Percentiles rank a stretch among this genome's conserved stretches.
phyloP scores from a whole-genome alignment of 225 moss, liverwort and hornwort genomes.

The Marchantia polymorpha region DNA sequence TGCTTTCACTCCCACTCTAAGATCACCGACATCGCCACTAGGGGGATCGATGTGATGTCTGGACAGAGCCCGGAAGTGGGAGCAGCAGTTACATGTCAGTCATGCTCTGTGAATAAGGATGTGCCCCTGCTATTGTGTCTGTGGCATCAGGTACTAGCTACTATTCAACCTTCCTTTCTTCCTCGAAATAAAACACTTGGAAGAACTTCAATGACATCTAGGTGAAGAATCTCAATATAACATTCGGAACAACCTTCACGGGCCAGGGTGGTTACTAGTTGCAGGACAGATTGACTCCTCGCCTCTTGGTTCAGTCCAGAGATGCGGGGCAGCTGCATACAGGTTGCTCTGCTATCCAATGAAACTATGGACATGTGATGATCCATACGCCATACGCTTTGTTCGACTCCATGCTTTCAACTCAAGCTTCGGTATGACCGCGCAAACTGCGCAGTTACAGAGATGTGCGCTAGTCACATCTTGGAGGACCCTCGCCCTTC shows the following conservation, averaged over 20 bases:
- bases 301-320: background rate
- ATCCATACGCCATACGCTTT: background rate
- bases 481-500: background rate
- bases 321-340: background rate
- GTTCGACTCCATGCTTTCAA: slow-evolving; percentile 7
- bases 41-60: slow-evolving; percentile 4
- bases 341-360: slow-evolving; percentile 17
- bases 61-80: background rate
- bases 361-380: background rate
- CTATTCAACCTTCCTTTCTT: slow-evolving; percentile 13
- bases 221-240: slow-evolving; percentile 11
- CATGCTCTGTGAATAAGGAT: slow-evolving; percentile 8
- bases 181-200: slow-evolving; percentile 6
- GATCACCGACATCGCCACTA: slow-evolving; percentile 6
- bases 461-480: background rate
- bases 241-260: slow-evolving; percentile 14
- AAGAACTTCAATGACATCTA: slow-evolving; percentile 13
- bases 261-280: slow-evolving; percentile 7
- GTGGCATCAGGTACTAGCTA: slow-evolving; percentile 8
- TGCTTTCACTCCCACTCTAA: background rate
- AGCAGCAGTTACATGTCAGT: slow-evolving; percentile 11
- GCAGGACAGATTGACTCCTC: slow-evolving; percentile 3
- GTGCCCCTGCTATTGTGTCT: background rate
- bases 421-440: slow-evolving; percentile 1
- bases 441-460: background rate